Conservation (phyloP, 169 alveolate genomes). For the Plasmodium ovale region DNA sequence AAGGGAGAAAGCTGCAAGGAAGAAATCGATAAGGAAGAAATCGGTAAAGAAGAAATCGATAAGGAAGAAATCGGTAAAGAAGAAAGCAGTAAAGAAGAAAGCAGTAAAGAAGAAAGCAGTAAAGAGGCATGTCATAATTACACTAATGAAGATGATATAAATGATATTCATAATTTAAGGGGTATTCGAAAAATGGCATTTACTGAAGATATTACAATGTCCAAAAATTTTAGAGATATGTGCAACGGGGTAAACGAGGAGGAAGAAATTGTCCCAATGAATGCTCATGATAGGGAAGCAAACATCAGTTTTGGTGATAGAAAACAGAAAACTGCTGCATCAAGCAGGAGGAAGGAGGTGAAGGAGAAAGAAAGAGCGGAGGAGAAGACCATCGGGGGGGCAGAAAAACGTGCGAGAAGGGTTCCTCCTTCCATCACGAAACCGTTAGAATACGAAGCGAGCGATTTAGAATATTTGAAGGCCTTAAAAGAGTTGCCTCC, state of each 20-base stretch:
- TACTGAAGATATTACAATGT: no score
- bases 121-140: no score
- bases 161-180: no score
- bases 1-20: background rate
- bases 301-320: no score
- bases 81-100: background rate
- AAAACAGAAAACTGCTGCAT: no score
- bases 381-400: background rate
- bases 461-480: constrained; percentile 35
- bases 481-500: constrained; percentile 55
- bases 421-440: background rate
- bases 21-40: background rate
- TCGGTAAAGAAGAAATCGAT: background rate
- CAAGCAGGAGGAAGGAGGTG: background rate
- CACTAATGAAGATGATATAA: no score
- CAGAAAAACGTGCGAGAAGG: background rate
- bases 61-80: background rate
- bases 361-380: background rate
- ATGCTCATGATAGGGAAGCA: no score
- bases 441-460: constrained; percentile 31
- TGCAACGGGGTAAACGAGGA: no score
- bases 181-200: no score
- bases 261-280: no score
- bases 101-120: background rate
- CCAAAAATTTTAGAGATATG: no score